These are phyloP conservation scores for Craterostigma plantagineum DNA, from an alignment of 257 asterid genomes.

Conservation along the genomic window DNA sequence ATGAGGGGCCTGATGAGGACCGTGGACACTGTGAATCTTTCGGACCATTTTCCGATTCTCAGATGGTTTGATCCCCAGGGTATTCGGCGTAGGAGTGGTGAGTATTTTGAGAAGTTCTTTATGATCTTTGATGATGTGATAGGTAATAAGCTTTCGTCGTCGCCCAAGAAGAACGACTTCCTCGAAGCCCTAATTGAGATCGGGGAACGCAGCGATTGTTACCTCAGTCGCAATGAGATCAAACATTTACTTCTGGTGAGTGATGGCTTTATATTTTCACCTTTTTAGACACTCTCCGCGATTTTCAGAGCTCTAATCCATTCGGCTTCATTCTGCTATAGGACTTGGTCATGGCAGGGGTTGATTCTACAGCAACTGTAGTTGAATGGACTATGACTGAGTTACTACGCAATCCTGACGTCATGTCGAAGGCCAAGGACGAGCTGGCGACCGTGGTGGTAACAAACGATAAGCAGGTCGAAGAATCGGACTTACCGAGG, in stretches of 20 bases:
- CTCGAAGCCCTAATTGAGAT: background rate
- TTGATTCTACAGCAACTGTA: background rate
- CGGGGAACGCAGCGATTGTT: background rate
- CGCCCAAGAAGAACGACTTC: background rate
- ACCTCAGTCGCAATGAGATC: background rate
- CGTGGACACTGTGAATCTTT: slow-evolving; percentile 20
- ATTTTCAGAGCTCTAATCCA: too few species aligned
- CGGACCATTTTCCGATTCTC: slow-evolving; percentile 9
- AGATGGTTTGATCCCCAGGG: background rate
- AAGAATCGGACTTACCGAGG: slow-evolving; percentile 9
- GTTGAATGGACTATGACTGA: slow-evolving; percentile 3
- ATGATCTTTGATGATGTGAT: background rate
- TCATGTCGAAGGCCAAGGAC: background rate
- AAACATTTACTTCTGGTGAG: background rate
- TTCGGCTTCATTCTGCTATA: too few species aligned
- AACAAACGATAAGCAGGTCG: background rate
- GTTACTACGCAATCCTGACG: background rate
- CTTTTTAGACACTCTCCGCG: too few species aligned
- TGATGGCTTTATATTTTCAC: too few species aligned
- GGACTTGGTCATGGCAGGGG: background rate
- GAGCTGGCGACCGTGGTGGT: background rate
- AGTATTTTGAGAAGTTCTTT: background rate
- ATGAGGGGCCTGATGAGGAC: slow-evolving; percentile 17
- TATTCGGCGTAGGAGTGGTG: background rate
- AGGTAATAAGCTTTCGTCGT: background rate